Percentiles rank a stretch among this genome's conserved stretches.
phyloP scores from a whole-genome alignment of 352 stramenopile species.

The Globisporangium paroecandrum region DNA sequence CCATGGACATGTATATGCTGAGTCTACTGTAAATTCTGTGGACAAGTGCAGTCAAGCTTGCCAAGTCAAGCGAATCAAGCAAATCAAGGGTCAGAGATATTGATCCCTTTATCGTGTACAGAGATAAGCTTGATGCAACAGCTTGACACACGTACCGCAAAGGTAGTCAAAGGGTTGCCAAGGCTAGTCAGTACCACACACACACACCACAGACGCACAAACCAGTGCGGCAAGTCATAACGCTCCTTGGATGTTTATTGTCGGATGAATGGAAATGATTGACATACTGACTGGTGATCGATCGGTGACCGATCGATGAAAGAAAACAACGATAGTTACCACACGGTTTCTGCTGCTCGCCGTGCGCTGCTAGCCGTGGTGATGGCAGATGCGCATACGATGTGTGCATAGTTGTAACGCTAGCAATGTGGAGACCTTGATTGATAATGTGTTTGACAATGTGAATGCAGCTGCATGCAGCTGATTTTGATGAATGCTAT shows the following conservation, averaged over 20 bases:
- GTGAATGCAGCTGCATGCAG: neutral
- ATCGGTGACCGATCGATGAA: neutral
- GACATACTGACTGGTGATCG: neutral
- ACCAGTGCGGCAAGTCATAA: neutral
- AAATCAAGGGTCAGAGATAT: no score
- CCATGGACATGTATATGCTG: no score
- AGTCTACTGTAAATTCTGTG: neutral
- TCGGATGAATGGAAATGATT: neutral
- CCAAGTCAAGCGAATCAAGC: no score
- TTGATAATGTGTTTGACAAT: no score
- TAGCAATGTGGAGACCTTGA: neutral
- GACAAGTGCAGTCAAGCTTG: no score
- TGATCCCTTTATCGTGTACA: no score
- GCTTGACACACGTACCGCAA: conserved; percentile 2
- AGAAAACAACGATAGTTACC: neutral
- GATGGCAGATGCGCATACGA: neutral
- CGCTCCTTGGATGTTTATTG: neutral
- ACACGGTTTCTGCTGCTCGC: neutral
- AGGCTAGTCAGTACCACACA: neutral
- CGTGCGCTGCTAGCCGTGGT: no score
- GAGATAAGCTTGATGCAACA: neutral
- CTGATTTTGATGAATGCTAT: no score
- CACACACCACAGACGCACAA: neutral
- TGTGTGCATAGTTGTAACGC: conserved; percentile 1
- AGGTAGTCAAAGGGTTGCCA: neutral